Percentiles rank a stretch among this genome's conserved stretches.
Conservation (phyloP, 768 basidiomycete species). For the Mycena haematopus region DNA sequence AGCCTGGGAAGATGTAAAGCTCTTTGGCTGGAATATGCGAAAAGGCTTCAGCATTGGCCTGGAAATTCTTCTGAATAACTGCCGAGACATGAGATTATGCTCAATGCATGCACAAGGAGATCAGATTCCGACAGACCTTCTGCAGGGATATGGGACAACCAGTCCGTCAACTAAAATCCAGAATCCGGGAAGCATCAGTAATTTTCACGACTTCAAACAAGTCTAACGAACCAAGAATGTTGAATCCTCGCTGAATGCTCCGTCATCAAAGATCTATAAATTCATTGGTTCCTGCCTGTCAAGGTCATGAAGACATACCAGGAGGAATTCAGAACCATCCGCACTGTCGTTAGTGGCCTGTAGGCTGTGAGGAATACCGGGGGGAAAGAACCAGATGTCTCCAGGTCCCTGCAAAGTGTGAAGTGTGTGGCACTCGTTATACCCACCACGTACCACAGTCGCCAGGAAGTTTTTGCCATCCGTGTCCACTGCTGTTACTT, state of each 20-base stretch:
- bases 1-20: constrained; percentile 59
- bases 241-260: constrained; percentile 57
- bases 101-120: neutral
- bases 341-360: constrained; percentile 55
- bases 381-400: constrained; percentile 64
- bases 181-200: neutral
- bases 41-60: constrained; percentile 45
- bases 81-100: neutral
- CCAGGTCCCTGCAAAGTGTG: constrained; percentile 43
- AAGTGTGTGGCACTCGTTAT: neutral
- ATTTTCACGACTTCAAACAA: neutral
- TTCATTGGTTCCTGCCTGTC: neutral
- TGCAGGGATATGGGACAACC: constrained; percentile 59
- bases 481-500: constrained; percentile 54
- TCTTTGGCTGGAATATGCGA: constrained; percentile 51
- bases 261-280: constrained; percentile 54
- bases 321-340: constrained; percentile 57
- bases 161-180: constrained; percentile 66
- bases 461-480: constrained; percentile 56
- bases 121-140: constrained; percentile 39
- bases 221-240: constrained; percentile 53
- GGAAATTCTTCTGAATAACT: constrained; percentile 62
- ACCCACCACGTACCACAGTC: constrained; percentile 50
- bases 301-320: constrained; percentile 39
- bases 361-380: constrained; percentile 61